Evolutionary conservation across 306 rosid genomes (phyloP), one percentile per base, ranked within the genome.

Genomic region (Gillenia trifoliata): DNA sequence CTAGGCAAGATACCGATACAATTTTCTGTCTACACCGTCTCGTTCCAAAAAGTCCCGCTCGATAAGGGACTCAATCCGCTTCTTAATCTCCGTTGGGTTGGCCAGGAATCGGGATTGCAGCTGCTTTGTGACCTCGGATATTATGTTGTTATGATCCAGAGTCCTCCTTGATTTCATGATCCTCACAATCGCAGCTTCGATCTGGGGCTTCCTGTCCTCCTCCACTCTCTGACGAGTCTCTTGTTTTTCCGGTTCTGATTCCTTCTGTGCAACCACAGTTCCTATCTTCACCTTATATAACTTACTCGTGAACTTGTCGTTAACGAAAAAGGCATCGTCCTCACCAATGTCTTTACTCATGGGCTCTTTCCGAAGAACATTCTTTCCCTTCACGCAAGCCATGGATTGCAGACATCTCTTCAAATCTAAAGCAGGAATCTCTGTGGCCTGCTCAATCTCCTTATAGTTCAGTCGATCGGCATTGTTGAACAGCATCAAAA

Each of bases 1-100:
- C 55, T 64, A 47, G 8, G 95, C 91, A 85, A 90, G 87, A 81
- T 89, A 90, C 38, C 90, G 87, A 71, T 90, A 89, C 78, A 85
- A 36, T 72, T 83, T 89, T 81, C 87, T 77, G 84, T 92, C 96
- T 19, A 38, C 69, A 26, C 67, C 49, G 77, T 93, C 96, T 78
- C 98, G 83, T 82, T 89, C 96, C 88, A 93, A 72, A 78, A 93
- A 92, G 12, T 92, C 98, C 73, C 95, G 73, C 83, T 92, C 95
- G n/a, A 92, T 86, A 20, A 92, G 94, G 68, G 98, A 90, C 80
- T 92, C 98, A 0, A 93, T 89, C 64, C 95, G 87, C 79, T 87
- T 93, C 79, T 93, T 93, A 41, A 93, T 85, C 81, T 89, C 95
- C 0, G 87, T 88, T 0, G 95, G 96, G 75, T 93, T 90, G 19